A percentile compares a stretch with the other conserved stretches of the same genome.
Conservation (phyloP, 2,329 filamentous ascomycete genomes). For the Colletotrichum tofieldiae region DNA sequence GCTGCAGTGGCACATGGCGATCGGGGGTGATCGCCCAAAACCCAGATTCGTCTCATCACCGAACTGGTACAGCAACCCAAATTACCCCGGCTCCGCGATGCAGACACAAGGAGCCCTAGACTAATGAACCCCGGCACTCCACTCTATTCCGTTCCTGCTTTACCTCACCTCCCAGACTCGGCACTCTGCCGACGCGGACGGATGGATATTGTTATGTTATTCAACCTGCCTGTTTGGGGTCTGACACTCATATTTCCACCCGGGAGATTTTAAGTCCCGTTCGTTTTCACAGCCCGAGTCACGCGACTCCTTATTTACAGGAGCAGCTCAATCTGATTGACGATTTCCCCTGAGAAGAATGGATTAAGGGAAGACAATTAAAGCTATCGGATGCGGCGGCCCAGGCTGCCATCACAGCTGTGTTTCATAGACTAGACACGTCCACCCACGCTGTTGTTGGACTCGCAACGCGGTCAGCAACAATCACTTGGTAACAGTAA, state of each 20-base stretch:
- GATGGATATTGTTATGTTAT: not conserved
- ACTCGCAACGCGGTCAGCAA: not conserved
- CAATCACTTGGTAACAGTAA: not conserved
- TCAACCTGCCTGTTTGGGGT: slow-evolving; percentile 7
- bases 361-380: not conserved
- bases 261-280: not conserved
- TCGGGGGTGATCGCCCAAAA: slow-evolving; percentile 17
- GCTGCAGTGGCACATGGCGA: slow-evolving; percentile 14
- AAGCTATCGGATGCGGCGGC: not conserved
- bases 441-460: not conserved
- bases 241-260: not conserved
- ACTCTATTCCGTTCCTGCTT: not conserved
- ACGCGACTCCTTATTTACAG: too few relatives aligned
- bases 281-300: not conserved
- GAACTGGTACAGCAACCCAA: not conserved
- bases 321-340: not conserved
- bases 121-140: not conserved
- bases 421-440: too few relatives aligned
- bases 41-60: slow-evolving; percentile 22
- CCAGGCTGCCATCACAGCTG: not conserved
- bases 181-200: slow-evolving; percentile 27
- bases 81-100: slow-evolving; percentile 16
- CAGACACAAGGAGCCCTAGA: slow-evolving; percentile 22
- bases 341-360: too few relatives aligned
- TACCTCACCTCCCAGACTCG: slow-evolving; percentile 5